Evolutionary conservation across 768 basidiomycete species (phyloP).

Genomic region (Russula olivacea): DNA sequence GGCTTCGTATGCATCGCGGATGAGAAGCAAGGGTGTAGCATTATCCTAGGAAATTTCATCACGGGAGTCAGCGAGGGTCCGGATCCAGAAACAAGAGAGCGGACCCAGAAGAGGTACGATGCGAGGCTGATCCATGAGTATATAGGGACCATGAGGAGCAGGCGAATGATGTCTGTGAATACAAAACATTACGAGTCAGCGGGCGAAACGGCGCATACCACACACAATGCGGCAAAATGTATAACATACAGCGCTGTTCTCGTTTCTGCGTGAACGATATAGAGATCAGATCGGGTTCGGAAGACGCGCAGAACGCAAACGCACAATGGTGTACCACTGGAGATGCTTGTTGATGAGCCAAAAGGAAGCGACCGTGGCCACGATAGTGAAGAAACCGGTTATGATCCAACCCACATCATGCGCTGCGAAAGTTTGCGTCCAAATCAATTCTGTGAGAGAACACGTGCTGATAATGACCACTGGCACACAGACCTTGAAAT

Average conservation of each 20-base stretch:
- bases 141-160: constrained; percentile 74
- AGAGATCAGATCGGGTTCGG: background rate
- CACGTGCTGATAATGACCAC: background rate
- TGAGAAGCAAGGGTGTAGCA: constrained; percentile 59
- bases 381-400: constrained; percentile 50
- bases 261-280: constrained; percentile 43
- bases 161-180: constrained; percentile 56
- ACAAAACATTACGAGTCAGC: background rate
- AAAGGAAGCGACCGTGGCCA: constrained; percentile 52
- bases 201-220: background rate
- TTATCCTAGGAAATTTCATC: constrained; percentile 42
- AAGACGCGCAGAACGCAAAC: constrained; percentile 29
- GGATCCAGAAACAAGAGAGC: background rate
- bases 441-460: background rate
- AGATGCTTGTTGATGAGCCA: constrained; percentile 76
- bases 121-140: constrained; percentile 64
- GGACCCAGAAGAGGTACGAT: constrained; percentile 67
- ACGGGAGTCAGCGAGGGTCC: background rate
- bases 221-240: background rate
- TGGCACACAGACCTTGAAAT: constrained; percentile 49
- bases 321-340: constrained; percentile 63
- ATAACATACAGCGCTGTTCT: constrained; percentile 56
- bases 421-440: constrained; percentile 32
- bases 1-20: constrained; percentile 73
- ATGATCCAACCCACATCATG: constrained; percentile 72